phyloP scores from a whole-genome alignment of 306 rosid genomes.

The Glycine tomentella region DNA sequence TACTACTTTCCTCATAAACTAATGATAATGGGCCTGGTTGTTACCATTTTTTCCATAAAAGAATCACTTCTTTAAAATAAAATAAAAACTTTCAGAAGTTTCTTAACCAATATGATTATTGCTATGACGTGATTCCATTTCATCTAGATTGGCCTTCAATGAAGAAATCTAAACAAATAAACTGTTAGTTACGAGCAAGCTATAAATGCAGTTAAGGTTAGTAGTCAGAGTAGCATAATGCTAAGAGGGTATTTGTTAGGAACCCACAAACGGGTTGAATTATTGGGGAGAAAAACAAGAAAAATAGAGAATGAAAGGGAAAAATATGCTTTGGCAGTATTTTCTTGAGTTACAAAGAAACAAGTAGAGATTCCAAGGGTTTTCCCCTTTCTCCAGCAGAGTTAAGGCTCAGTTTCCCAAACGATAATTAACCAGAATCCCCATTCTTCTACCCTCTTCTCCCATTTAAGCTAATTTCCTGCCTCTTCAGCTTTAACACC shows the following conservation, averaged over 20 bases:
- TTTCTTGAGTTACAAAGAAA: not conserved
- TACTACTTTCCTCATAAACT: no score
- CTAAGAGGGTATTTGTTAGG: constrained; percentile 10
- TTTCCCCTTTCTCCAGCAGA: not conserved
- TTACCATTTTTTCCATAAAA: no score
- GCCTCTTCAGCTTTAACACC: no score
- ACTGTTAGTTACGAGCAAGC: constrained; percentile 20
- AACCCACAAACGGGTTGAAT: not conserved
- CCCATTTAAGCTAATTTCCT: no score
- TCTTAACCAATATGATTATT: constrained; percentile 42
- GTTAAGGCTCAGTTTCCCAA: not conserved
- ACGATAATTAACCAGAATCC: not conserved
- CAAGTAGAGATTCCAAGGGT: not conserved
- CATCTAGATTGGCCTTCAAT: constrained; percentile 51
- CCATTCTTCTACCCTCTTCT: no score
- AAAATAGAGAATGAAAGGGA: not conserved
- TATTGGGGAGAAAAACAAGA: no score
- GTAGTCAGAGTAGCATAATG: constrained; percentile 3
- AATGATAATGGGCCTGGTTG: no score
- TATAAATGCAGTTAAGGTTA: constrained; percentile 25
- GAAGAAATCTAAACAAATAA: constrained; percentile 67
- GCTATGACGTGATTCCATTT: constrained; percentile 57
- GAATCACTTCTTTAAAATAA: no score
- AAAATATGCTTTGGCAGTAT: not conserved
- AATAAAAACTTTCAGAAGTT: no score